Base-by-base conservation (phyloP, 2,329 filamentous ascomycete species). In the Alternaria consortialis region DNA sequence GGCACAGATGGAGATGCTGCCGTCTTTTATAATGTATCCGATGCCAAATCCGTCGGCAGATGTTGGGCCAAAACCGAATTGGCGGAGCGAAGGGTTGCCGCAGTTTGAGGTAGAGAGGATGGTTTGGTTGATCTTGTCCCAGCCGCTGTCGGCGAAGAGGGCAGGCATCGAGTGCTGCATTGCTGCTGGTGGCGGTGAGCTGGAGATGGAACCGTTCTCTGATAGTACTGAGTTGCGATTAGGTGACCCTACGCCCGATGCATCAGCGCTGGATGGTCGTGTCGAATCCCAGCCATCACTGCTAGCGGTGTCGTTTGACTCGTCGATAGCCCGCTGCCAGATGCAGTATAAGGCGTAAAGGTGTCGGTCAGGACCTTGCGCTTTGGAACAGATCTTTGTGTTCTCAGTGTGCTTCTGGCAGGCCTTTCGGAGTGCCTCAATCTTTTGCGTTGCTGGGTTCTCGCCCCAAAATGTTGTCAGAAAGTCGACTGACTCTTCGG, bases 91-190 rank as follows among this genome's bases (percentile, higher is more conserved):
- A 0, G 95, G 95, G 79, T 98, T 99, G 60, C 95, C 95, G 79
- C 95, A 99, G 83, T 99, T 99, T n/a, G 94, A 97, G 0, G 95
- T 98, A 7, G 92, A 97, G 39, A 99, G 84, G 66, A 98, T 92
- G 8, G 94, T 98, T 65, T 87, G 96, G 83, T 98, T 98, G 67
- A 97, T 87, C 76, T 91, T 94, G 79, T 98, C 94, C 93, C 94
- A 99, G 48, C 94, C 95, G 1, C 86, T 71, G 74, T 99, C 95
- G 48, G 90, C 89, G 78, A 98, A 99, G 58, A 99, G 85, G 6
- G 89, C 83, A 0, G 95, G 95, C 71, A 94, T 85, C 74, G 74
- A 84, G 74, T 71, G 83, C 57, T 71, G 75, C 29, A 75, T 64
- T n/a, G 63, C 67, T 40, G 36, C 82, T 82, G 80, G 87, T 83